Evolutionary conservation across 768 basidiomycete species (phyloP).

Genomic region (Lactarius hengduanensis): DNA sequence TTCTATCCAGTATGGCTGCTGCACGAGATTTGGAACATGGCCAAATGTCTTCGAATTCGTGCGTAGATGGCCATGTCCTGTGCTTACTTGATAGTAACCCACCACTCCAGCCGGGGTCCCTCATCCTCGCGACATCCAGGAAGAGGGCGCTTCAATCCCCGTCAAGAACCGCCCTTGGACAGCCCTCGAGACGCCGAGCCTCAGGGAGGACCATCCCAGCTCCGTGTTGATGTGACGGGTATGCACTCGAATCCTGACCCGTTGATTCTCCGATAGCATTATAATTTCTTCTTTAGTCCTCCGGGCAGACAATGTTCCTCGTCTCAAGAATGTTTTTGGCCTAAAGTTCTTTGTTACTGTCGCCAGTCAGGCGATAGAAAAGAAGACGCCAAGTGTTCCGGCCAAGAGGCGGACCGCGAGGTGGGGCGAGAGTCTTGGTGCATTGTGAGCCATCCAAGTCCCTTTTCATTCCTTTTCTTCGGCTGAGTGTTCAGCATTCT

Average conservation of each 20-base stretch:
- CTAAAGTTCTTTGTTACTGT: neutral
- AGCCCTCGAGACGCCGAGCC: neutral
- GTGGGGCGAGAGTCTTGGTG: neutral
- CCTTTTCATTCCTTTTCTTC: neutral
- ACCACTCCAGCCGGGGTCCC: neutral
- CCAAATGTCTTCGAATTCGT: neutral
- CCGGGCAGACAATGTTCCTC: neutral
- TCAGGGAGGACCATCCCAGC: neutral
- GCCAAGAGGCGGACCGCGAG: neutral
- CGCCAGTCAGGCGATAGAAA: neutral
- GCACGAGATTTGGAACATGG: neutral
- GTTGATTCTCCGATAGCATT: neutral
- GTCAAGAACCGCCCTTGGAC: neutral
- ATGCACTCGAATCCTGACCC: neutral
- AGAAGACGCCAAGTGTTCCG: neutral
- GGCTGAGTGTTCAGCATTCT: neutral
- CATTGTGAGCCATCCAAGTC: neutral
- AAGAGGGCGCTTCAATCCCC: neutral
- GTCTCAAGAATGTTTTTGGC: neutral
- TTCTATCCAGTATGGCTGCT: neutral
- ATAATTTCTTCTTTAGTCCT: neutral
- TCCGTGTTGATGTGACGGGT: neutral
- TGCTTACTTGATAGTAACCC: neutral
- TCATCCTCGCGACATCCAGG: neutral
- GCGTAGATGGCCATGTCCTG: neutral